phyloP scores from a whole-genome alignment of 305 asterid species.

The Lippia alba region DNA sequence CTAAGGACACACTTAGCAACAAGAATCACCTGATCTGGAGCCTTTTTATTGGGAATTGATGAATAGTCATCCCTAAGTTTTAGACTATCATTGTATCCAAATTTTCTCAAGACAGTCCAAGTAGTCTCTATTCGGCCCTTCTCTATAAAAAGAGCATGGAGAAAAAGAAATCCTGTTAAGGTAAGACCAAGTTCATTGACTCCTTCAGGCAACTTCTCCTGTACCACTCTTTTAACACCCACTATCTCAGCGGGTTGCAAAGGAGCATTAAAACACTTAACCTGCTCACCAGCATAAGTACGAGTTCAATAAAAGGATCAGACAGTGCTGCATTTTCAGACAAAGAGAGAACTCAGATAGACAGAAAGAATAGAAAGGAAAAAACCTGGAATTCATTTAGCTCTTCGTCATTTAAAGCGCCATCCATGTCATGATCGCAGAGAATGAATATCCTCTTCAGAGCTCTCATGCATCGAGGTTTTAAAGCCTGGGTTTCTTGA shows the following conservation, averaged over 20 bases:
- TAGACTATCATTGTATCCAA: constrained; percentile 86
- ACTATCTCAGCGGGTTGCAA: constrained; percentile 87
- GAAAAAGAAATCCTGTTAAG: constrained; percentile 85
- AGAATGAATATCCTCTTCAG: constrained; percentile 84
- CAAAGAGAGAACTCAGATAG: constrained; percentile 23
- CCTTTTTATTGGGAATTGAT: constrained; percentile 70
- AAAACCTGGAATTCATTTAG: constrained; percentile 92
- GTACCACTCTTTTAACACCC: constrained; percentile 87
- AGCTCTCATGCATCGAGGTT: constrained; percentile 90
- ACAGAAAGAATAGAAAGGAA: constrained; percentile 23
- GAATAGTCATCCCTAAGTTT: constrained; percentile 77
- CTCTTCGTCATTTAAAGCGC: constrained; percentile 85
- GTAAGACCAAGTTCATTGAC: constrained; percentile 89
- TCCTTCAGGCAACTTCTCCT: constrained; percentile 90
- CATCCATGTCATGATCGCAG: constrained; percentile 95
- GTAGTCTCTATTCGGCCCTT: constrained; percentile 88
- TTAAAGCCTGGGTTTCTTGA: constrained; percentile 82
- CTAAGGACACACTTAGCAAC: constrained; percentile 23
- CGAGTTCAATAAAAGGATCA: constrained; percentile 5
- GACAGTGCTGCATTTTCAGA: constrained; percentile 11
- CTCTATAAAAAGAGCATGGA: constrained; percentile 94
- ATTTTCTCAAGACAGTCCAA: constrained; percentile 93
- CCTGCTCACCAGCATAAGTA: constrained; percentile 47
- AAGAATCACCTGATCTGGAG: constrained; percentile 87
- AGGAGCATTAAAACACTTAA: constrained; percentile 90